These are phyloP conservation scores for Pelargonium myrrhifolium DNA, from an alignment of 441 rosid species.

Conservation along the genomic window DNA sequence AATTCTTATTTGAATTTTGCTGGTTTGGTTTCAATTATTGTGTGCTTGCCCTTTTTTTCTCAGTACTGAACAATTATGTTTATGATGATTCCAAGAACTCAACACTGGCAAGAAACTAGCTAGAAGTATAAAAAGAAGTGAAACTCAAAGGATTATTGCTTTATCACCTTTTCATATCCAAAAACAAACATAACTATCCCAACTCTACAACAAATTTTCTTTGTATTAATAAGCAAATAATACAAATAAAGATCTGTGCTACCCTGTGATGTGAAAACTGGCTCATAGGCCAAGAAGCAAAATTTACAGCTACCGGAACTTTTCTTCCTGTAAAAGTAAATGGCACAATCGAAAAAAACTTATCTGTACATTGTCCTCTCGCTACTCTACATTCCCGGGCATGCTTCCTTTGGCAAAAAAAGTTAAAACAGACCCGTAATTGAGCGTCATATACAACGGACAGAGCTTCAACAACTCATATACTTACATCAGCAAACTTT, in stretches of 20 bases:
- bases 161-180: no score
- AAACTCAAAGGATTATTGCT: no score
- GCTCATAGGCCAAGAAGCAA: slow-evolving; percentile 11
- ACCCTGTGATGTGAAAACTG: background rate
- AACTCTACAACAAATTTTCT: slow-evolving; percentile 14
- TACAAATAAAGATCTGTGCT: slow-evolving; percentile 2
- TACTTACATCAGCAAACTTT: background rate
- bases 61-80: no score
- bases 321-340: slow-evolving; percentile 1
- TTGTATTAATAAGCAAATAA: background rate
- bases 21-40: background rate
- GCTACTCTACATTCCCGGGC: background rate
- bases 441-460: background rate
- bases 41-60: background rate
- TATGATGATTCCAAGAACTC: no score
- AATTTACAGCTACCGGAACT: background rate
- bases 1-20: background rate
- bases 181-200: background rate
- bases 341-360: slow-evolving; percentile 13
- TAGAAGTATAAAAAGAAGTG: no score
- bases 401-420: background rate
- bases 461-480: no score
- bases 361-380: slow-evolving; percentile 13
- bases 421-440: background rate
- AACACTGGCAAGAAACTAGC: no score